A percentile compares a stretch with the other conserved stretches of the same genome.
These are phyloP conservation scores for Symmetrospora coprosmae DNA, from an alignment of 768 basidiomycete species.

Conservation along the genomic window DNA sequence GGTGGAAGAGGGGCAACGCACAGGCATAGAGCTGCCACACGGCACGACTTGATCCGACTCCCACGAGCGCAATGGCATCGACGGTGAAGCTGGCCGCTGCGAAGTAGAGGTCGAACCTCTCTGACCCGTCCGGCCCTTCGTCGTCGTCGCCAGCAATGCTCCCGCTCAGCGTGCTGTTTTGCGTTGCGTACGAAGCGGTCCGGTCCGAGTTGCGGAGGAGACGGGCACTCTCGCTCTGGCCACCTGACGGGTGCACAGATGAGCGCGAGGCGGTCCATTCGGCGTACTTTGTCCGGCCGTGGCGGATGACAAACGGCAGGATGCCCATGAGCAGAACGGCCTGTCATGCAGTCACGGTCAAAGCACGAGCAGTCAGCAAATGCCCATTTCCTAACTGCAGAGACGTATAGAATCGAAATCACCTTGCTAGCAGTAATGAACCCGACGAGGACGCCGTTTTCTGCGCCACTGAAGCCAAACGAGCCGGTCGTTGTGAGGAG, in stretches of 20 bases:
- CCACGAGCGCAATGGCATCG: slow-evolving; percentile 3
- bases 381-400: not conserved
- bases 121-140: not conserved
- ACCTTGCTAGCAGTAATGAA: slow-evolving; percentile 13
- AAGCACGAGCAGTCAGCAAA: not conserved
- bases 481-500: slow-evolving; percentile 14
- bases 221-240: slow-evolving; percentile 6
- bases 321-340: slow-evolving; percentile 12
- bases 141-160: too few species aligned
- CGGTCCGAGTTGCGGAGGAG: not conserved
- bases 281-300: not conserved
- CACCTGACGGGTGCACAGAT: not conserved
- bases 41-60: not conserved
- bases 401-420: not conserved
- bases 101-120: slow-evolving; percentile 16
- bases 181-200: not conserved
- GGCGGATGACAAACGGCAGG: slow-evolving; percentile 3
- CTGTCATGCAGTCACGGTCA: not conserved
- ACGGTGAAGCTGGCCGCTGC: not conserved
- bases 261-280: not conserved
- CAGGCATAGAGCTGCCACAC: not conserved
- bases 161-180: not conserved
- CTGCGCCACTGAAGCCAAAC: slow-evolving; percentile 6
- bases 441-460: slow-evolving; percentile 9
- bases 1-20: not conserved